phyloP scores from a whole-genome alignment of 352 stramenopile genomes.

The Globisporangium lucens region DNA sequence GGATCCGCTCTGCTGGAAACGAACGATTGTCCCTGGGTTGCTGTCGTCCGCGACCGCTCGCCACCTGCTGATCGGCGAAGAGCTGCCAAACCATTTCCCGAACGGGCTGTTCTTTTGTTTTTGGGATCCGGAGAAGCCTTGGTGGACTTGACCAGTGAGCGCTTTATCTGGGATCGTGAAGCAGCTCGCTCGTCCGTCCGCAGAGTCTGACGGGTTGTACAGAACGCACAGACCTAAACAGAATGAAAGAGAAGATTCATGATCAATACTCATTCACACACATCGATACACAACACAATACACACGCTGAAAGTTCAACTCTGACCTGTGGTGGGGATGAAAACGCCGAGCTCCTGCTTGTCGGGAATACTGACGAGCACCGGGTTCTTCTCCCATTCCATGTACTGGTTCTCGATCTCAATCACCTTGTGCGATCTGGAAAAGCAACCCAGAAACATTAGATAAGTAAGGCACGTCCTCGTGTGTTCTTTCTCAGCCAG shows the following conservation, averaged over 20 bases:
- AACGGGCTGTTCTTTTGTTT: slow-evolving; percentile 23
- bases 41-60: slow-evolving; percentile 8
- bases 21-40: slow-evolving; percentile 37
- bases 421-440: slow-evolving; percentile 44
- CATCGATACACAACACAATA: neutral
- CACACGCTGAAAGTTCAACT: neutral
- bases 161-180: slow-evolving; percentile 53
- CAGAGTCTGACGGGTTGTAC: slow-evolving; percentile 32
- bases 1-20: slow-evolving; percentile 48
- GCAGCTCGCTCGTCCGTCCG: slow-evolving; percentile 43
- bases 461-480: neutral
- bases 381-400: slow-evolving; percentile 55
- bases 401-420: slow-evolving; percentile 66
- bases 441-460: neutral
- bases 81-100: slow-evolving; percentile 40
- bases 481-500: too few relatives aligned
- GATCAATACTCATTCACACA: neutral
- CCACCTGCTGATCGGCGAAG: slow-evolving; percentile 25
- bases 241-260: neutral
- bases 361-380: slow-evolving; percentile 45
- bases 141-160: slow-evolving; percentile 45
- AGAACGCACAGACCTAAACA: slow-evolving; percentile 41
- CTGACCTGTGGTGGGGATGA: slow-evolving; percentile 55
- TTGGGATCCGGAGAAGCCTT: neutral
- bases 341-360: slow-evolving; percentile 45